Evolutionary conservation across 2,329 filamentous ascomycete species (phyloP).

Genomic region (Atkinsonella texensis): DNA sequence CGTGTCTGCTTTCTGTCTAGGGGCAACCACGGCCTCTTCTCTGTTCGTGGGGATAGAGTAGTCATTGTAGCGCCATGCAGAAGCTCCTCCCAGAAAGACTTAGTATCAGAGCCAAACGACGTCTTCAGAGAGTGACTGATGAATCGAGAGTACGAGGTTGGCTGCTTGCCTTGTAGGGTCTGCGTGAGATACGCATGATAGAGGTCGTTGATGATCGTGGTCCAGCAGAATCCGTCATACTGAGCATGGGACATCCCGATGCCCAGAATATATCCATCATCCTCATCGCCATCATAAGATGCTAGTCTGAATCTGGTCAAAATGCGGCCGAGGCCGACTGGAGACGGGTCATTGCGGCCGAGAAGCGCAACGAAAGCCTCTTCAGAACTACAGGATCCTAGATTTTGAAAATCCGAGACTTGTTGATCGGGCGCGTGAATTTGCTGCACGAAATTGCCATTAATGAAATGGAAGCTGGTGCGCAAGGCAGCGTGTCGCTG

Average conservation of each 20-base stretch:
- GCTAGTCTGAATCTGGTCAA: neutral
- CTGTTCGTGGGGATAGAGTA: neutral
- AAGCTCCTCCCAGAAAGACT: neutral
- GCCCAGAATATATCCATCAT: neutral
- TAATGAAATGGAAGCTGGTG: neutral
- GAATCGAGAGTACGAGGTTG: neutral
- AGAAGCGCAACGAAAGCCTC: neutral
- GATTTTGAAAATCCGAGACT: neutral
- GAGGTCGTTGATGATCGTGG: neutral
- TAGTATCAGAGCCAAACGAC: neutral
- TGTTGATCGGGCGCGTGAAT: neutral
- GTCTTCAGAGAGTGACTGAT: neutral
- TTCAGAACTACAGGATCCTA: neutral
- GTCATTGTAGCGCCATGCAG: neutral
- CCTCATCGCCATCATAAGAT: neutral
- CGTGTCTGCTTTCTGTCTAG: neutral
- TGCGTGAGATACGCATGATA: neutral
- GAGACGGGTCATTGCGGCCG: neutral
- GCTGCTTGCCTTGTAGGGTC: neutral
- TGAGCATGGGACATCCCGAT: neutral
- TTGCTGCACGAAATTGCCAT: neutral
- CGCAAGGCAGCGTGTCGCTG: neutral
- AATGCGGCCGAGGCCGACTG: neutral
- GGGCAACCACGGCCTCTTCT: neutral
- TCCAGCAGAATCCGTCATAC: neutral